A percentile compares a stretch with the other conserved stretches of the same genome.
phyloP scores from a whole-genome alignment of 2,329 filamentous ascomycete species.

The Lachnellula arida region DNA sequence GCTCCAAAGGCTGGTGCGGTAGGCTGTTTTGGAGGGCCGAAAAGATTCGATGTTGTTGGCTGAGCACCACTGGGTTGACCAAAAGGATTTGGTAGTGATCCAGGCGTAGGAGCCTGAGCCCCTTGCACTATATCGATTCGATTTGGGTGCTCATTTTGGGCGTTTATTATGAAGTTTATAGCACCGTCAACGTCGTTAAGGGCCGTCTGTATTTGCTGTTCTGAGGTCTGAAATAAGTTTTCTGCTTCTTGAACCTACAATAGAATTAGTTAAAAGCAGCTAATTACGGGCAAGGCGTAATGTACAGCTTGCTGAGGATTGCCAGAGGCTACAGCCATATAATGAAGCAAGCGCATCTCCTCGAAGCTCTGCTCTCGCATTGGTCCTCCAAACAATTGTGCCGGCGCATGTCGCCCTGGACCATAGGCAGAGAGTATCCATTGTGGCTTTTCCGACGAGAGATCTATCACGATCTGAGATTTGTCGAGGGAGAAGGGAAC shows the following conservation, averaged over 20 bases:
- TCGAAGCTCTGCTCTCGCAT: slow-evolving; percentile 82
- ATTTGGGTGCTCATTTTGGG: slow-evolving; percentile 69
- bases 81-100: slow-evolving; percentile 35
- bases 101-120: slow-evolving; percentile 35
- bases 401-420: slow-evolving; percentile 69
- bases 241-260: slow-evolving; percentile 55
- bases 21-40: slow-evolving; percentile 4
- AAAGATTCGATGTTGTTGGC: slow-evolving; percentile 7
- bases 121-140: slow-evolving; percentile 57
- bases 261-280: slow-evolving; percentile 4
- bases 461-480: slow-evolving; percentile 59
- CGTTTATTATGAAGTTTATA: slow-evolving; percentile 61
- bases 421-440: slow-evolving; percentile 88
- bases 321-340: slow-evolving; percentile 58
- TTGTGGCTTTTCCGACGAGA: slow-evolving; percentile 66
- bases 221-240: slow-evolving; percentile 57
- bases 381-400: slow-evolving; percentile 77
- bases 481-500: slow-evolving; percentile 27
- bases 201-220: slow-evolving; percentile 68
- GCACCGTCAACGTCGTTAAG: slow-evolving; percentile 67
- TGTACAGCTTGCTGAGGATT: slow-evolving; percentile 46
- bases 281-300: not conserved
- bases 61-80: slow-evolving; percentile 32
- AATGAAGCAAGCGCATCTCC: slow-evolving; percentile 78
- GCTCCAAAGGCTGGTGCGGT: slow-evolving; percentile 7